Percentiles rank a stretch among this genome's conserved stretches.
phyloP scores from a whole-genome alignment of 129 eudicot genomes.

The Ambrosia trifida region DNA sequence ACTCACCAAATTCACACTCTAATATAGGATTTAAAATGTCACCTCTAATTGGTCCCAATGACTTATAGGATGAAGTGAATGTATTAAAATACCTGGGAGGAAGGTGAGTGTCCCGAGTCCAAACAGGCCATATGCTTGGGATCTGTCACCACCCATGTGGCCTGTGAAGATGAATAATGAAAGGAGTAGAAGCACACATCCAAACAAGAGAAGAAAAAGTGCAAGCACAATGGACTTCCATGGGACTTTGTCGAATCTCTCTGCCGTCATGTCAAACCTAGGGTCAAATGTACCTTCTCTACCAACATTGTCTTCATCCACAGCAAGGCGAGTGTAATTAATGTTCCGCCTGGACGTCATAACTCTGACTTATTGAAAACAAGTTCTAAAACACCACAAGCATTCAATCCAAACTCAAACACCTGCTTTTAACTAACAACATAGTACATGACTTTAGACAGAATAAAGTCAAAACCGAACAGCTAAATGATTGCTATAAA shows the following conservation, averaged over 20 bases:
- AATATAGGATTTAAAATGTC: not conserved
- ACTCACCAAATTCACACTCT: not conserved
- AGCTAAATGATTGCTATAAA: not conserved
- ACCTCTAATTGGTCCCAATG: not conserved
- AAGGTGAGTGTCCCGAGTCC: conserved; percentile 82
- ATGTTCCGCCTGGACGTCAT: conserved; percentile 66
- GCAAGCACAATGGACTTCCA: conserved; percentile 88
- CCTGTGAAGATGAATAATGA: conserved; percentile 72
- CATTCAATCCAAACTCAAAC: conserved; percentile 8
- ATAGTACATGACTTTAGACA: conserved; percentile 2
- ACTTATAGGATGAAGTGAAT: not conserved
- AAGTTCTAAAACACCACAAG: not conserved
- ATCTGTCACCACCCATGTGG: conserved; percentile 79
- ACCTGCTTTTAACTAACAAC: not conserved
- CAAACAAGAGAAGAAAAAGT: conserved; percentile 66
- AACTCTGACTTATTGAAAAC: conserved; percentile 21
- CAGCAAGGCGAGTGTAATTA: conserved; percentile 63
- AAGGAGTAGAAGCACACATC: conserved; percentile 59
- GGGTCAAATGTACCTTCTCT: conserved; percentile 46
- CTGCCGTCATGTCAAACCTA: conserved; percentile 71
- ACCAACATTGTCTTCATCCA: conserved; percentile 44
- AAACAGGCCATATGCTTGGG: conserved; percentile 82
- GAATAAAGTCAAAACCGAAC: not conserved
- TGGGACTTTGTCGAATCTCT: conserved; percentile 56
- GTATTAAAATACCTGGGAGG: conserved; percentile 53